Conservation (phyloP, 768 basidiomycete species). For the Boletus rubescentipes region DNA sequence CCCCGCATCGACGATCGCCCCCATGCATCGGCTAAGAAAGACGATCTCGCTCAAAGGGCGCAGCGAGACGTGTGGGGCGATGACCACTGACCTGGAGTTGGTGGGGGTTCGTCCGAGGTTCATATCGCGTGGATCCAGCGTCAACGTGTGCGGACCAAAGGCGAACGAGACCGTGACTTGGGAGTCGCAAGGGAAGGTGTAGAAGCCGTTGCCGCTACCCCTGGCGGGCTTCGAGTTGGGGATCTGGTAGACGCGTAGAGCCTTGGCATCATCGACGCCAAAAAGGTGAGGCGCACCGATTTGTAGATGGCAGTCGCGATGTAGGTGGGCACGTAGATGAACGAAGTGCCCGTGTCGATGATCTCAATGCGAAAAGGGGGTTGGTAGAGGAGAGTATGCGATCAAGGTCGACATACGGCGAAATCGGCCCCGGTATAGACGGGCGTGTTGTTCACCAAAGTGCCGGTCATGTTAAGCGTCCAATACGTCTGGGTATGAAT, state of each 20-base stretch:
- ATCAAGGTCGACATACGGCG: slow-evolving; percentile 18
- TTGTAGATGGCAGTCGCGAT: slow-evolving; percentile 48
- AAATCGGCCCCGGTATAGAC: background rate
- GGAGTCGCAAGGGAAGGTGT: slow-evolving; percentile 51
- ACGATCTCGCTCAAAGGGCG: no score
- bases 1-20: slow-evolving; percentile 47
- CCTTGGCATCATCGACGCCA: background rate
- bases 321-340: slow-evolving; percentile 54
- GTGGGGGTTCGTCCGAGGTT: slow-evolving; percentile 45
- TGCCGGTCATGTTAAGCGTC: slow-evolving; percentile 50
- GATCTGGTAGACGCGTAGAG: slow-evolving; percentile 39
- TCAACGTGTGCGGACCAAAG: slow-evolving; percentile 43
- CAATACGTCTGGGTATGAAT: slow-evolving; percentile 52
- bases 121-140: slow-evolving; percentile 50
- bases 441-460: slow-evolving; percentile 35
- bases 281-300: slow-evolving; percentile 27
- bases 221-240: slow-evolving; percentile 43
- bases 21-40: slow-evolving; percentile 47
- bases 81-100: slow-evolving; percentile 27
- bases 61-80: background rate
- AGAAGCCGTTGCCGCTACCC: slow-evolving; percentile 51
- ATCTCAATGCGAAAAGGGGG: slow-evolving; percentile 37
- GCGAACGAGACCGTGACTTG: slow-evolving; percentile 39
- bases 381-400: background rate
- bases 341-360: slow-evolving; percentile 66